phyloP scores from a whole-genome alignment of 2,329 filamentous ascomycete species.

The Phaeosphaeriaceae sp. region DNA sequence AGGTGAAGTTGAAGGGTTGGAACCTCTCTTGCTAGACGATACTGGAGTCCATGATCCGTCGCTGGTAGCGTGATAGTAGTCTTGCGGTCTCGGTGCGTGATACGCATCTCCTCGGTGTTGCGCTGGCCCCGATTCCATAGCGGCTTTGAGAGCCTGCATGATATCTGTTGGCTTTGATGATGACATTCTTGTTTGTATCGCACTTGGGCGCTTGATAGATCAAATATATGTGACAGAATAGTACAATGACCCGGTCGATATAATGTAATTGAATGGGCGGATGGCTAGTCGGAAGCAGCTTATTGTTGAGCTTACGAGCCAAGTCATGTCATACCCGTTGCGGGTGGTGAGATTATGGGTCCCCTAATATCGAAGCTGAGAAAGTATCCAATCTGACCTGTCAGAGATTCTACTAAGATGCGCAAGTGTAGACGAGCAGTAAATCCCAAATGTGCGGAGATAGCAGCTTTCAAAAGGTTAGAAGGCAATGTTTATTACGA shows the following conservation, averaged over 20 bases:
- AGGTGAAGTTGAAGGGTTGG: neutral
- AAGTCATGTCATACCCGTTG: neutral
- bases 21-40: neutral
- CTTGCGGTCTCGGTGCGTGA: conserved; percentile 24
- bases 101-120: conserved; percentile 18
- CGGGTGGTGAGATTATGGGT: neutral
- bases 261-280: neutral
- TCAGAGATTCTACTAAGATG: too few species aligned
- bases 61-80: conserved; percentile 5
- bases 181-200: neutral
- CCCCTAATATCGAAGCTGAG: too few species aligned
- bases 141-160: conserved; percentile 19
- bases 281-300: neutral
- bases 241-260: neutral
- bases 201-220: too few species aligned
- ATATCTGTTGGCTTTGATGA: conserved; percentile 15
- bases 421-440: too few species aligned
- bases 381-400: too few species aligned
- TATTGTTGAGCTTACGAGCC: neutral
- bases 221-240: neutral
- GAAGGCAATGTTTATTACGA: too few species aligned
- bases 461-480: too few species aligned
- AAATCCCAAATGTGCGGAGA: too few species aligned
- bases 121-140: conserved; percentile 20
- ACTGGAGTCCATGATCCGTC: conserved; percentile 4